phyloP scores from a whole-genome alignment of 225 moss, liverwort and hornwort species.

The Ulota crispa region DNA sequence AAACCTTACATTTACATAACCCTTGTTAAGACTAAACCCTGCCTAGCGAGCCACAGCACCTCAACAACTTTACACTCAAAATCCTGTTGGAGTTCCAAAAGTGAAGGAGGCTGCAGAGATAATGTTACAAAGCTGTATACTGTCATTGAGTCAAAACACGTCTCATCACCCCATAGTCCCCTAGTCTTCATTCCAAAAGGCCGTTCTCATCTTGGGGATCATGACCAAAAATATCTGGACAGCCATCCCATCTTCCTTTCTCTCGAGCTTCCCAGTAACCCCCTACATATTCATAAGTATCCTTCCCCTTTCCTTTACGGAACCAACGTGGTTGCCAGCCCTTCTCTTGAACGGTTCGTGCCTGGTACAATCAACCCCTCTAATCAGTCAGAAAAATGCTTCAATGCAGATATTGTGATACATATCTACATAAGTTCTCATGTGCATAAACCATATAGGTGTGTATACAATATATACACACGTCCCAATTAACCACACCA shows the following conservation, averaged over 20 bases:
- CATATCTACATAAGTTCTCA: not conserved
- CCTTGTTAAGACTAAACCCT: constrained; percentile 37
- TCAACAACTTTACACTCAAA: constrained; percentile 36
- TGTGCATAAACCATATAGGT: not conserved
- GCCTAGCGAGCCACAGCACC: constrained; percentile 32
- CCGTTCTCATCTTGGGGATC: constrained; percentile 42
- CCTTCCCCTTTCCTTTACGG: constrained; percentile 82
- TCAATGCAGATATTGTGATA: not conserved
- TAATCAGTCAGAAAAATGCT: constrained; percentile 13
- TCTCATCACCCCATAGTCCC: constrained; percentile 22
- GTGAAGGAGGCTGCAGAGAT: constrained; percentile 35
- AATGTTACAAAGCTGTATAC: constrained; percentile 49
- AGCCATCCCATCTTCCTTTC: constrained; percentile 77
- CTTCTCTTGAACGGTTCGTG: constrained; percentile 86
- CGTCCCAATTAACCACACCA: not conserved
- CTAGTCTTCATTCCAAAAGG: constrained; percentile 30
- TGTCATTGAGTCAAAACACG: constrained; percentile 23
- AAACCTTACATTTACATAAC: constrained; percentile 26
- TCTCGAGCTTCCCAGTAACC: constrained; percentile 99
- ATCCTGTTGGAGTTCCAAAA: constrained; percentile 24
- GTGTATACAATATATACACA: not conserved
- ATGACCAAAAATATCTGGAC: constrained; percentile 77
- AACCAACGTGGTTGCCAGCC: constrained; percentile 99
- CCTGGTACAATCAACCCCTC: constrained; percentile 49
- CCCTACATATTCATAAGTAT: constrained; percentile 77